Evolutionary conservation across 306 rosid genomes (phyloP), one percentile per base, ranked within the genome.

Genomic region (Dalbergia oliveri): DNA sequence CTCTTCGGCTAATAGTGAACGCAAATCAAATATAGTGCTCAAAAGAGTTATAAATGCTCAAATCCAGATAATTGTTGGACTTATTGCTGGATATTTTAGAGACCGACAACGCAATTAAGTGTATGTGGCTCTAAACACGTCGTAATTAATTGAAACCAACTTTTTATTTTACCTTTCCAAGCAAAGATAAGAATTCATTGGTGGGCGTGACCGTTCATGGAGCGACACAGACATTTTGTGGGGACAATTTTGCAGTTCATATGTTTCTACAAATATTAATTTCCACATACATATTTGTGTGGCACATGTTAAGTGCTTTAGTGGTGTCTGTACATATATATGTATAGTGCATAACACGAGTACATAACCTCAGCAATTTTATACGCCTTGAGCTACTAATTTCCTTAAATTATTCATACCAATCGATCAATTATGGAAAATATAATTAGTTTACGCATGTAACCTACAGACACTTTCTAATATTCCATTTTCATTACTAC

Each of bases 121-220:
- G 50, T 57, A 75, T 75, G 81, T 75, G 85, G 85, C 81, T 71
- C 58, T 81, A 81, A 81, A 23, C 76, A 31, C 77, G 2, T 67
- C 39, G 0, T 50, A 67, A 75, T 81, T 81, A 81, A 76, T 81
- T 70, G 78, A 70, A 77, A 63, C 82, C 69, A 82, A 69, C 86
- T 82, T 82, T 76, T 70, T 39, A 69, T 76, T 59, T 83, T 34
- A 57, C 72, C 83, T 83, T 72, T 68, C 82, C 69, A 62, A 39
- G 62, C 68, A 79, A 82, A 77, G 86, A 86, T 86, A 86, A 82
- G 86, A 86, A 79, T 78, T 82, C 79, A 78, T 78, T 75, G 86
- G 84, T 82, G 83, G 79, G 44, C 61, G 79, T 74, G 78, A 79
- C 72, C 63, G 21, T 85, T 85, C 88, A 69, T 67, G 79, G 75